Evolutionary conservation across 768 basidiomycete genomes (phyloP), one percentile per base, ranked within the genome.

Genomic region (Hypholoma sublateritium): DNA sequence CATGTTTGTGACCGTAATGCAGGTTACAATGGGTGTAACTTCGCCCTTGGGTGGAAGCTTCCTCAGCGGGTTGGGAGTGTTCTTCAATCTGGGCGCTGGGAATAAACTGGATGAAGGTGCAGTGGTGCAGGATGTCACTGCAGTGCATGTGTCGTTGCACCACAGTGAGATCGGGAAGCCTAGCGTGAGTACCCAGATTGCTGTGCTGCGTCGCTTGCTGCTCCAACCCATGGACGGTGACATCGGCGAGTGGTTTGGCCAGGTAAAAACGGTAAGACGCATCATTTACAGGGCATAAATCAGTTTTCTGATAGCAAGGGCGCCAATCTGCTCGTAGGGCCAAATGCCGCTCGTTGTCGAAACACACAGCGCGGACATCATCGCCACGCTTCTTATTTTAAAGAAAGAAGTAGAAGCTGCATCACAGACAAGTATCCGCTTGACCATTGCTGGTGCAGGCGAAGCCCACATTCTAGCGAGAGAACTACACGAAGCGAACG

Each of bases 181-280:
- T 0, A 89, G 90, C 58, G 78, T 93, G 28, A 93, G 93, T 70
- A 89, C 87, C n/a, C 85, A 93, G 62, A 86, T 96, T 58, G 87
- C 87, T 13, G 76, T 84, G 4, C 73, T 97, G 44, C 80, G 93
- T 1, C 74, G 79, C 7, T 73, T 93, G 37, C 74, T 96, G 7
- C 72, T 87, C 8, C 74, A 70, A 22, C 70, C 77, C 13, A 58
- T 65, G 2, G 67, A 70, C 39, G 75, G 73, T 39, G 72, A 67
- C 21, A 59, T 78, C 3, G 79, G 76, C 1, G 55, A 72, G 39
- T 80, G 78, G 70, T 81, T 86, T 59, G 65, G 73, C 45, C 72
- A 75, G 67, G 80, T 82, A 25, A 68, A 67, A 21, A 65, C 77
- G 62, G 83, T 82, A 36, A 37, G 72, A 57, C 5, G 41, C 58